phyloP scores from a whole-genome alignment of 169 alveolate species.

The Eimeria falciformis region DNA sequence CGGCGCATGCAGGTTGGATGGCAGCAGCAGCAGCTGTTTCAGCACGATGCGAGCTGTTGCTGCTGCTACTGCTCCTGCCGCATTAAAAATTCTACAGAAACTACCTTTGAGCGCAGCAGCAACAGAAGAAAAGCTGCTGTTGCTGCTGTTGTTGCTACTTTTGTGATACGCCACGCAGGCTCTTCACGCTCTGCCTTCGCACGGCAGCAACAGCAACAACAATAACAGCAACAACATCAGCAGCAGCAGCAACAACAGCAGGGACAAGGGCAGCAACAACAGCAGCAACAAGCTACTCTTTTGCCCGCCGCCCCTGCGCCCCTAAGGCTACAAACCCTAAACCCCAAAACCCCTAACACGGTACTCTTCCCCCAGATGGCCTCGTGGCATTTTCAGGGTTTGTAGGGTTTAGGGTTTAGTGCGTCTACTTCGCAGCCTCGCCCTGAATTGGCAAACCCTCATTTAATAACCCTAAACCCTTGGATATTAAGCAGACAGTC shows the following conservation, averaged over 20 bases:
- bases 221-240: constrained; percentile 1
- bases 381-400: not conserved
- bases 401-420: constrained; percentile 41
- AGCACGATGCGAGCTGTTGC: too few species aligned
- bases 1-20: not conserved
- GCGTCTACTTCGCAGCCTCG: not conserved
- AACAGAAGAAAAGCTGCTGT: too few species aligned
- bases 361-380: not conserved
- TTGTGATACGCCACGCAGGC: too few species aligned
- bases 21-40: too few species aligned
- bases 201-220: not conserved
- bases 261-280: not conserved
- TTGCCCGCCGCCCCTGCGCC: not conserved
- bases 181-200: too few species aligned
- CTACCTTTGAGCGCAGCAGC: too few species aligned
- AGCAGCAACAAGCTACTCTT: not conserved
- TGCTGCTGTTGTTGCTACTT: too few species aligned
- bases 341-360: constrained; percentile 40
- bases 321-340: not conserved
- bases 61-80: too few species aligned
- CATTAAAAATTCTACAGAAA: too few species aligned
- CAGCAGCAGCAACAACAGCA: constrained; percentile 33
- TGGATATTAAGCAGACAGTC: too few species aligned
- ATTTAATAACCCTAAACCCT: constrained; percentile 45
- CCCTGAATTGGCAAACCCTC: not conserved